A percentile compares a stretch with the other conserved stretches of the same genome.
Conservation (phyloP, 2,329 filamentous ascomycete species). For the Penicillium digitatum region DNA sequence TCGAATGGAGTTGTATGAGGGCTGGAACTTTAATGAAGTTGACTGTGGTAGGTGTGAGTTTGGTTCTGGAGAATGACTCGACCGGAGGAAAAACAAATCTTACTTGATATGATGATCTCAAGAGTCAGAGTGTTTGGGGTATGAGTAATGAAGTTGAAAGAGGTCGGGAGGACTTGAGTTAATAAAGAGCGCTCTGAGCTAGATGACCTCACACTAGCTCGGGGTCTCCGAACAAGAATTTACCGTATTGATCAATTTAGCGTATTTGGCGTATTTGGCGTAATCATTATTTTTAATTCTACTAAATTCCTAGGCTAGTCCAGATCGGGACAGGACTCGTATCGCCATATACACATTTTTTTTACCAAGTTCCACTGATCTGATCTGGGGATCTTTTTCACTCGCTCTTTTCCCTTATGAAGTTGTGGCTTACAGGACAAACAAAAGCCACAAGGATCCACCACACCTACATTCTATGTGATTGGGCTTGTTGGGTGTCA, state of each 20-base stretch:
- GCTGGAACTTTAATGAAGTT: constrained; percentile 16
- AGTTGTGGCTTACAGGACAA: constrained; percentile 12
- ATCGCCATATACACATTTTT: background rate
- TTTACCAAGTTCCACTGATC: constrained; percentile 20
- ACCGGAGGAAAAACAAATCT: constrained; percentile 13
- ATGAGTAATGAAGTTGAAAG: constrained; percentile 14
- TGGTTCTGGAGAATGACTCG: constrained; percentile 22
- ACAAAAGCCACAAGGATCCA: constrained; percentile 8
- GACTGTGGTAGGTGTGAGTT: constrained; percentile 9
- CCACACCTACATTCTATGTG: background rate
- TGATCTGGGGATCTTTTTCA: constrained; percentile 7
- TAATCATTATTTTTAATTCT: background rate
- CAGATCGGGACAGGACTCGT: constrained; percentile 1
- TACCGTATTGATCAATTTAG: constrained; percentile 3
- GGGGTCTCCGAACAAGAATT: constrained; percentile 1
- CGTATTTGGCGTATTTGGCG: background rate
- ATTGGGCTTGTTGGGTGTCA: constrained; percentile 9
- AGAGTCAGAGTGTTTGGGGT: constrained; percentile 5
- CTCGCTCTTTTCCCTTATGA: background rate
- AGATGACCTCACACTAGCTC: constrained; percentile 5
- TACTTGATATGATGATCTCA: constrained; percentile 6
- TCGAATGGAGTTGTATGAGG: constrained; percentile 10
- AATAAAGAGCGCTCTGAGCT: constrained; percentile 6
- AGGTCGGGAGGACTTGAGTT: constrained; percentile 10
- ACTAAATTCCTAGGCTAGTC: constrained; percentile 4